These are phyloP conservation scores for Macrocybe gigantea DNA, from an alignment of 768 basidiomycete genomes.

Conservation along the genomic window DNA sequence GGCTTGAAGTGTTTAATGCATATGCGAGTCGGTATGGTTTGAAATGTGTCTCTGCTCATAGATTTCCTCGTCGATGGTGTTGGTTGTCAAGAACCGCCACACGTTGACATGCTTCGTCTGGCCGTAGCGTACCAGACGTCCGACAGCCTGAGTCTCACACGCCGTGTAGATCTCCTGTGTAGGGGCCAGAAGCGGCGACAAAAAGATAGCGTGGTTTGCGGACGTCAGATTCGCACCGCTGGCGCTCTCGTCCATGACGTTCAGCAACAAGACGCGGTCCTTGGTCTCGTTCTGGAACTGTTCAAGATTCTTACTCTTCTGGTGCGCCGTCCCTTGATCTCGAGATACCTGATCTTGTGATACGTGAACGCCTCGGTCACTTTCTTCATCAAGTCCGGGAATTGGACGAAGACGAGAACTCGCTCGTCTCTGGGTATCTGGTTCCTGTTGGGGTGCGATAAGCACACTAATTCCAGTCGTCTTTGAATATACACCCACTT, in stretches of 20 bases:
- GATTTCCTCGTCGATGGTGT: slow-evolving; percentile 88
- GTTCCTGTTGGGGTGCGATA: slow-evolving; percentile 34
- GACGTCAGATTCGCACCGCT: slow-evolving; percentile 89
- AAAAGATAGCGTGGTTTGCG: slow-evolving; percentile 93
- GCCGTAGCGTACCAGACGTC: slow-evolving; percentile 79
- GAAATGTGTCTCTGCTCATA: slow-evolving; percentile 42
- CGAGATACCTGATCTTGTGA: slow-evolving; percentile 69
- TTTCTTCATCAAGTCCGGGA: slow-evolving; percentile 89
- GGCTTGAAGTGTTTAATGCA: not conserved
- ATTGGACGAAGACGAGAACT: slow-evolving; percentile 93
- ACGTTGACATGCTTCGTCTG: slow-evolving; percentile 77
- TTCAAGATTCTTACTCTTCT: slow-evolving; percentile 78
- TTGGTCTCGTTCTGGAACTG: slow-evolving; percentile 78
- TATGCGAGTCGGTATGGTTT: not conserved
- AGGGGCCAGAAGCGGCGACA: slow-evolving; percentile 82
- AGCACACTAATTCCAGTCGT: slow-evolving; percentile 2
- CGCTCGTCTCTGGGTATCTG: slow-evolving; percentile 71
- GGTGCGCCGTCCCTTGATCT: slow-evolving; percentile 71
- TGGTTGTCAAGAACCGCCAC: slow-evolving; percentile 77
- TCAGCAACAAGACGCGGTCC: slow-evolving; percentile 79
- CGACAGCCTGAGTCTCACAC: slow-evolving; percentile 77
- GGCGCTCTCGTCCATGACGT: slow-evolving; percentile 94
- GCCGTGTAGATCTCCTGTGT: slow-evolving; percentile 83
- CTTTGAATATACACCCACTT: slow-evolving; percentile 40
- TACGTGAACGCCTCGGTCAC: slow-evolving; percentile 75